These are phyloP conservation scores for Gyrodon lividus DNA, from an alignment of 768 basidiomycete genomes.

Conservation along the genomic window DNA sequence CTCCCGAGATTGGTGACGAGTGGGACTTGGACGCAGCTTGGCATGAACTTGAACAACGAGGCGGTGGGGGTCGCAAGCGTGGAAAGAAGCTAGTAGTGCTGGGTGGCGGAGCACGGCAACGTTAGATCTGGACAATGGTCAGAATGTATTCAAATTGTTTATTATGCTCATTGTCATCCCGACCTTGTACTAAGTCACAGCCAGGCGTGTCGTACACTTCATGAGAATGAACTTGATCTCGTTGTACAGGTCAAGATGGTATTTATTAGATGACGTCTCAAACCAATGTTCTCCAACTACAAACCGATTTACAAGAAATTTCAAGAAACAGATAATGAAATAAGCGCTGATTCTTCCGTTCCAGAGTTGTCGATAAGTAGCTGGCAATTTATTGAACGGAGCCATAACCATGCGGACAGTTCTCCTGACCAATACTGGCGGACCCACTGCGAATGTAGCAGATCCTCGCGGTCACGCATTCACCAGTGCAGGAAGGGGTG, in stretches of 20 bases:
- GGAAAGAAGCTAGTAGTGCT: conserved; percentile 68
- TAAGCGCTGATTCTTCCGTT: too few relatives aligned
- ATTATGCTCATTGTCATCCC: conserved; percentile 1
- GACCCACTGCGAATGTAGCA: conserved; percentile 80
- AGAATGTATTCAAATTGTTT: background rate
- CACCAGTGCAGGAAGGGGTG: conserved; percentile 54
- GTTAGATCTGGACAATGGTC: conserved; percentile 17
- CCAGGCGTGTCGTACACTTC: conserved; percentile 5
- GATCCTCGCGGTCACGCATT: conserved; percentile 65
- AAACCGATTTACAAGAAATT: background rate
- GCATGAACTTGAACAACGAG: conserved; percentile 73
- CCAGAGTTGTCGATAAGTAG: background rate
- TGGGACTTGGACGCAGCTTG: conserved; percentile 80
- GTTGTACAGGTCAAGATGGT: background rate
- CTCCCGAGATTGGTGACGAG: conserved; percentile 48
- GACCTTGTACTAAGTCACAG: conserved; percentile 15
- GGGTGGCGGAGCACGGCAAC: conserved; percentile 58
- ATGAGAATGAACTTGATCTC: background rate
- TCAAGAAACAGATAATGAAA: background rate
- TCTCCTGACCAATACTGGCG: conserved; percentile 54
- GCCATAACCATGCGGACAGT: conserved; percentile 62
- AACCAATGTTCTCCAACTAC: background rate
- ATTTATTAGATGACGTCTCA: background rate
- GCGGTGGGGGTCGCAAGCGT: conserved; percentile 53
- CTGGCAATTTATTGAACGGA: conserved; percentile 47